A percentile compares a stretch with the other conserved stretches of the same genome.
These are phyloP conservation scores for Didymella segeticola DNA, from an alignment of 2,329 filamentous ascomycete genomes.

Conservation along the genomic window DNA sequence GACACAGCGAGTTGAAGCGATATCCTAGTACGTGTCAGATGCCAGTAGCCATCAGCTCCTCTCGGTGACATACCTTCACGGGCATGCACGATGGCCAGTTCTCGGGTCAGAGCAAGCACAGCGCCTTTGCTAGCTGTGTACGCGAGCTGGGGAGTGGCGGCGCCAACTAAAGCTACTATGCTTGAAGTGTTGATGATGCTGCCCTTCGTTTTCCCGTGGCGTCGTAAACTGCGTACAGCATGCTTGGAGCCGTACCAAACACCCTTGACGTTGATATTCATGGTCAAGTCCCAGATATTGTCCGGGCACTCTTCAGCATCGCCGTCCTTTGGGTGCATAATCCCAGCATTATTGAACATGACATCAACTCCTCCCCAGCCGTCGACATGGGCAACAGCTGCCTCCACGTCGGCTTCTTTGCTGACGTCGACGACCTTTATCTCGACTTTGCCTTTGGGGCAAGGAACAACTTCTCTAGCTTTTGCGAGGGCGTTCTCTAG, in stretches of 20 bases:
- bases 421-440: conserved; percentile 78
- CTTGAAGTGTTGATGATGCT: conserved; percentile 93
- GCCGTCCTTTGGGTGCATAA: conserved; percentile 80
- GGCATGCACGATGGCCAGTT: conserved; percentile 90
- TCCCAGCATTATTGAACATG: conserved; percentile 97
- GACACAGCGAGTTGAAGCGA: conserved; percentile 90
- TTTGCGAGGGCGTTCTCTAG: conserved; percentile 79
- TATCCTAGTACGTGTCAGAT: too few relatives aligned
- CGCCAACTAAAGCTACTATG: conserved; percentile 85
- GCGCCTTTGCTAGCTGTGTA: conserved; percentile 96
- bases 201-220: conserved; percentile 77
- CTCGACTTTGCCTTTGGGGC: conserved; percentile 62
- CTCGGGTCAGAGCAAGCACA: conserved; percentile 86
- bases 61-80: too few relatives aligned
- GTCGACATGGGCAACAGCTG: conserved; percentile 77
- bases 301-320: conserved; percentile 81
- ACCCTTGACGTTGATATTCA: conserved; percentile 95
- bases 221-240: conserved; percentile 80
- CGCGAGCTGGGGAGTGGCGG: conserved; percentile 86
- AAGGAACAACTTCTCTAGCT: conserved; percentile 74
- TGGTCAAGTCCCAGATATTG: conserved; percentile 92
- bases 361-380: conserved; percentile 87
- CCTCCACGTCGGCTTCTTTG: conserved; percentile 79
- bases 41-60: too few relatives aligned
- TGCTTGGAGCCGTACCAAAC: conserved; percentile 98